Base-by-base conservation (phyloP, 2,329 filamentous ascomycete species). In the Pezicula neosporulosa region DNA sequence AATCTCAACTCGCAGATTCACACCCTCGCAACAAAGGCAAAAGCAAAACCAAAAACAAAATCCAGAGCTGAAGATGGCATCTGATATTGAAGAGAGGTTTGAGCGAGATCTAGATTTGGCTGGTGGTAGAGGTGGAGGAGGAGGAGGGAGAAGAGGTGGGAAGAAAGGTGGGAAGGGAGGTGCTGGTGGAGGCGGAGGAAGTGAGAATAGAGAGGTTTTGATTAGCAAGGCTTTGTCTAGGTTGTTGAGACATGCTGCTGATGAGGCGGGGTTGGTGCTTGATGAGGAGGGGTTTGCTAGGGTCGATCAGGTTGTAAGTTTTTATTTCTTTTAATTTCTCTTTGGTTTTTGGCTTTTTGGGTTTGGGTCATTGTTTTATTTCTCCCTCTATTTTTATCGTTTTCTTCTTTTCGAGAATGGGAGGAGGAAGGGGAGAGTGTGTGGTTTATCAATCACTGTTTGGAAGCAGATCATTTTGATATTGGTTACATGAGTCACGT, bases 211-310 rank as follows among this genome's bases (percentile, higher is more conserved):
- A 47, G 65, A 67, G 39, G 52, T 66, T 30, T 47, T 52, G 24
- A 49, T 67, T 21, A 66, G 63, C 19, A 68, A 68, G 52, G 64
- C 65, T 10, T 47, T 68, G 36, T 64, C 60, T n/a, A 66, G 63
- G 55, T 53, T 68, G 21, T 52, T 68, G 47, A 58, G 66, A 39
- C 66, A 66, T 62, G 60, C 65, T 57, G 64, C 67, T 52, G 68
- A 69, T 47, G 77, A 75, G 37, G 82, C 77, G 18, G 81, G 82
- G 4, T 73, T 86, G 44, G 60, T 66, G 60, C 73, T 86, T 7
- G 82, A 86, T 61, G 68, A 60, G 1, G 81, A 83, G 62, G 84
- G 84, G 0, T 86, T 73, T 63, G 83, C 81, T 39, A 70, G 73
- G 42, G 65, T 86, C 51, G 77, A 82, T 57, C 68, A 71, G 51